phyloP scores from a whole-genome alignment of 106 monocot genomes.

The Dioscorea zingiberensis region DNA sequence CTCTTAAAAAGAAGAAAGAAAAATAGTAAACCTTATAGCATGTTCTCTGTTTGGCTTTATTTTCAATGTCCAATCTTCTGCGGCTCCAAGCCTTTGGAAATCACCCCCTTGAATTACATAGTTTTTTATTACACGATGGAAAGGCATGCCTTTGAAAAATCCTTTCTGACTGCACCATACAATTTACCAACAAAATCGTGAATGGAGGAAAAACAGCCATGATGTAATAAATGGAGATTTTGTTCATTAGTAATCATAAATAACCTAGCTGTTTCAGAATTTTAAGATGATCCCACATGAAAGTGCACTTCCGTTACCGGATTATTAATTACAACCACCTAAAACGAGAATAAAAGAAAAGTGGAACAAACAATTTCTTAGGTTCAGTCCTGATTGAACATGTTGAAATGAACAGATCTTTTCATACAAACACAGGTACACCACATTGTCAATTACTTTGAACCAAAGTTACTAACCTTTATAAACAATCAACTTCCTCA shows the following conservation, averaged over 20 bases:
- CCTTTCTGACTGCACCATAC: constrained; percentile 66
- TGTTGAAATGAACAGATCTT: no score
- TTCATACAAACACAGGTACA: no score
- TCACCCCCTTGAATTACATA: constrained; percentile 94
- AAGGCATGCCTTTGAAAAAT: constrained; percentile 83
- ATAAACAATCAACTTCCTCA: no score
- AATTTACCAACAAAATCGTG: constrained; percentile 3
- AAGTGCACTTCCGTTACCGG: background rate
- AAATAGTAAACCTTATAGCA: constrained; percentile 46
- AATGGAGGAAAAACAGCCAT: background rate
- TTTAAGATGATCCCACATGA: background rate
- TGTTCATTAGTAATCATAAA: background rate
- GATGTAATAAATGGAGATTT: background rate
- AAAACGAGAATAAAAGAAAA: no score
- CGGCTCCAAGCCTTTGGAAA: constrained; percentile 41
- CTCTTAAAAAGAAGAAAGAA: background rate
- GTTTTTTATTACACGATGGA: constrained; percentile 86
- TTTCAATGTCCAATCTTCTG: constrained; percentile 83
- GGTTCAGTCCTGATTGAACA: no score
- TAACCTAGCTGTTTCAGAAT: background rate
- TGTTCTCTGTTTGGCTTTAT: constrained; percentile 54
- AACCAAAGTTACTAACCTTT: no score
- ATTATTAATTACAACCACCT: background rate
- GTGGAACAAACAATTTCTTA: no score
- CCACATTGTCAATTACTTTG: no score